phyloP scores from a whole-genome alignment of 768 basidiomycete genomes.

The Boletus huronensis region DNA sequence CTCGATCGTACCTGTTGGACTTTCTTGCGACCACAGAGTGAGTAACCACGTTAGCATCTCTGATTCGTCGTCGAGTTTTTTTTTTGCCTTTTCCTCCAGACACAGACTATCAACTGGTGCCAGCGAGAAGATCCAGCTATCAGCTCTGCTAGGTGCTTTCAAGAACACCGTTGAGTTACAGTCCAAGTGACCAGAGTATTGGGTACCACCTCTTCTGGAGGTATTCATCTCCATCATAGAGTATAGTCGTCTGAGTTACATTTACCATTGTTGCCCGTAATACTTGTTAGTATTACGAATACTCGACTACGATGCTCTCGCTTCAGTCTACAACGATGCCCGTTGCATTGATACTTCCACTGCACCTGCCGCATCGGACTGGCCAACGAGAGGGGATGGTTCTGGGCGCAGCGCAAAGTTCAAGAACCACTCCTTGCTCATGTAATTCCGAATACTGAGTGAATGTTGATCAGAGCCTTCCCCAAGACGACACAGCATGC shows the following conservation, averaged over 20 bases:
- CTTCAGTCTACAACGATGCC: constrained; percentile 4
- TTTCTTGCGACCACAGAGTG: constrained; percentile 95
- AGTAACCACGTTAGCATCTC: constrained; percentile 28
- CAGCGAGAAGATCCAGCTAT: constrained; percentile 91
- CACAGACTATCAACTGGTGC: constrained; percentile 90
- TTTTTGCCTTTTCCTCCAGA: constrained; percentile 42
- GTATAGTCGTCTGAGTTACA: background rate
- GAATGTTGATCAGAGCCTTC: background rate
- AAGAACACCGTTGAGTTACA: constrained; percentile 87
- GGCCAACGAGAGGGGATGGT: constrained; percentile 42
- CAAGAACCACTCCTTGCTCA: constrained; percentile 92
- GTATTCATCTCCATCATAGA: background rate
- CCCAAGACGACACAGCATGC: constrained; percentile 17
- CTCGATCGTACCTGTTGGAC: constrained; percentile 89
- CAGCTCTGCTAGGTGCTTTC: constrained; percentile 87
- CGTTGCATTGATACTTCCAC: constrained; percentile 5
- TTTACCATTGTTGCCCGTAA: background rate
- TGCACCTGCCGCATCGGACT: background rate
- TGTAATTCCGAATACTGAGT: constrained; percentile 83
- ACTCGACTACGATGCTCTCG: background rate
- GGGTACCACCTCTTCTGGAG: background rate
- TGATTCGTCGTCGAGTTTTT: background rate
- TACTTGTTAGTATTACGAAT: background rate
- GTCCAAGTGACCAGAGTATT: constrained; percentile 34
- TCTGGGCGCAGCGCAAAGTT: constrained; percentile 57